phyloP scores from a whole-genome alignment of 23 red algal genomes.

The Agarophyton chilense region DNA sequence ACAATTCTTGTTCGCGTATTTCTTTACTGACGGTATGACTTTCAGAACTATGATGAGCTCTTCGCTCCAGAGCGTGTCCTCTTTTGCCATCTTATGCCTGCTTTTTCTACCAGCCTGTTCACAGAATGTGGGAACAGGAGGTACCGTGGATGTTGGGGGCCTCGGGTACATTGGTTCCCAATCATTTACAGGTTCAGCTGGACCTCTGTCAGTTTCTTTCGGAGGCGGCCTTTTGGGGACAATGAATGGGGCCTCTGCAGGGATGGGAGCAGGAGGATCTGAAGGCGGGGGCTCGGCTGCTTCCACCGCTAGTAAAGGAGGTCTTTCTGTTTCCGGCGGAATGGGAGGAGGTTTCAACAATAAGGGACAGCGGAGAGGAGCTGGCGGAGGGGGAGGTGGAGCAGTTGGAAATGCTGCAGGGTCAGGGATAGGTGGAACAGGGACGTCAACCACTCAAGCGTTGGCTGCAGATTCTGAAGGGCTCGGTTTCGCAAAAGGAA shows the following conservation, averaged over 20 bases:
- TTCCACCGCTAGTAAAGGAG: slow-evolving; percentile 30
- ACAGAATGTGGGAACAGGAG: slow-evolving; percentile 31
- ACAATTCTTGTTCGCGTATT: too few species aligned
- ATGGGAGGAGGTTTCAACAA: slow-evolving; percentile 56
- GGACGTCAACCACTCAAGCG: not conserved
- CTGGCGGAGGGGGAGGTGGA: slow-evolving; percentile 35
- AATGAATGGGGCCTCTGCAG: slow-evolving; percentile 51
- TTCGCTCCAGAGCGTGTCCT: too few species aligned
- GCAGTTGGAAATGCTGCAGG: slow-evolving; percentile 23
- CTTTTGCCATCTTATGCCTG: too few species aligned
- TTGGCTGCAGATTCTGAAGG: slow-evolving; percentile 13
- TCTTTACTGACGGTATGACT: too few species aligned
- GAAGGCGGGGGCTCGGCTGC: slow-evolving; percentile 49
- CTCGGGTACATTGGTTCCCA: slow-evolving; percentile 30
- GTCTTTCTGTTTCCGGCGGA: slow-evolving; percentile 7
- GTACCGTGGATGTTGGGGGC: not conserved
- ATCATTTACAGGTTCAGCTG: slow-evolving; percentile 16
- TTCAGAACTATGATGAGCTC: too few species aligned
- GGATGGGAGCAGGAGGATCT: slow-evolving; percentile 39
- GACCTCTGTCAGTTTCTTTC: slow-evolving; percentile 12
- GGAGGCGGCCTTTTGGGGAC: slow-evolving; percentile 37
- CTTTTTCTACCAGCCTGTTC: not conserved
- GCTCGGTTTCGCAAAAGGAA: not conserved
- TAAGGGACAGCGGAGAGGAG: slow-evolving; percentile 1
- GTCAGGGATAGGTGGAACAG: slow-evolving; percentile 35